Base-by-base conservation (phyloP, 768 basidiomycete genomes). In the Goffeauzyma gilvescens region DNA sequence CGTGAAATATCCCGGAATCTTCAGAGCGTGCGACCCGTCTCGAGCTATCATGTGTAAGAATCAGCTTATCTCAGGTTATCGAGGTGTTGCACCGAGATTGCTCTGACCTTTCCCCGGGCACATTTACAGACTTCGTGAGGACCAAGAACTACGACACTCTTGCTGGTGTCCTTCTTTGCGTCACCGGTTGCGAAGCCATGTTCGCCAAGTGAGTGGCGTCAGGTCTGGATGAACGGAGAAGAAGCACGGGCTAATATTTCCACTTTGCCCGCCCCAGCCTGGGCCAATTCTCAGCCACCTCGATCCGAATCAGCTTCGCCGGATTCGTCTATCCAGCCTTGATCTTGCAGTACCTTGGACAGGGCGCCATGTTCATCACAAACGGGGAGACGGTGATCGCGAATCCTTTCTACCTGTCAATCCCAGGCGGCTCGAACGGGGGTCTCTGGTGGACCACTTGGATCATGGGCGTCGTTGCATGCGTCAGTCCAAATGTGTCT, bases 401-500 rank as follows among this genome's bases (percentile, higher is more conserved):
- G 0, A 75, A 76, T 48, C 60, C 78, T 2, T 79, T 81, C 57
- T 79, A 78, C 62, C 62, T 65, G 1, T 68, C 73, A 2, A 79
- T 81, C 34, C 78, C 78, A 0, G 78, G 77, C 1, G 59, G 66
- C 0, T 43, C 45, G 3, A 69, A 70, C 41, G 73, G 75, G 0
- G 63, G 66, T 0, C 59, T 79, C 4, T 79, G 73, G 58, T 81
- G 78, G 76, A 71, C 79, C 39, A 61, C 75, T 14, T 80, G 73
- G 49, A 59, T 73, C n/a, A 70, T 76, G 41, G 76, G 73, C 2
- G 67, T 79, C 23, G 65, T 78, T 5, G 75, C 78, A 0, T 77
- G 76, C 6, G 74, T 77, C 49, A 53, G 69, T 57, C 37, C 49
- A 1, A 38, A 32, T 13, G 17, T 34, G 4, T 3, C 9, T 15